Base-by-base conservation (phyloP, 176 grass and related monocot genomes). In the Cenchrus americanus region DNA sequence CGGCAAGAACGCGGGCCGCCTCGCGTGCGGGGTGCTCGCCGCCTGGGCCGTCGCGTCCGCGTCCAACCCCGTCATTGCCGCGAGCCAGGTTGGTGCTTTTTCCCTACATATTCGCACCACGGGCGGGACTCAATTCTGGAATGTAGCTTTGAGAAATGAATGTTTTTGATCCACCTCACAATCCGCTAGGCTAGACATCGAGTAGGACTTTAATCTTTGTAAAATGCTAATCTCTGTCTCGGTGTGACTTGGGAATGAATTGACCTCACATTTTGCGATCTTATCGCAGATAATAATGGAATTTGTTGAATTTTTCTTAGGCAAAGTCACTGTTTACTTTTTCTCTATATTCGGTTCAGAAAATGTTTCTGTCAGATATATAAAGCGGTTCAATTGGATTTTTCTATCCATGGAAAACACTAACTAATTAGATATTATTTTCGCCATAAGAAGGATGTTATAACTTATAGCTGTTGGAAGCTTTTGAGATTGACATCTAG, bases 1-100 rank as follows among this genome's bases (percentile, higher is more conserved):
- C 12, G 37, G 3, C 51, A 82, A 79, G 82, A 34, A 42, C 54
- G 85, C 91, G 11, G 92, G 83, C 69, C 83, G 90, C 53, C n/a
- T 93, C 72, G 85, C 93, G 83, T 98, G 93, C 70, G 96, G 93
- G 44, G 50, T 90, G 71, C 89, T 98, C 66, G 93, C 89, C 22
- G 91, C 96, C 14, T 93, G 82, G 88, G 93, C 96, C 69, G 77
- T 93, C 60, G 85, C 93, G 27, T 82, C 84, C 61, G 53, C 91
- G 74, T 53, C 89, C 26, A 89, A 86, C 69, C 93, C 96, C 34
- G 89, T 95, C 74, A 66, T 87, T 37, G 91, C 96, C 14, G 96
- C 91, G 17, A 84, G 17, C 80, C 96, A 95, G 96, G 96, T 98
- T 62, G 78, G 88, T 69, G 42, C 13, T 0, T 57, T 69, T 57